Percentiles rank a stretch among this genome's conserved stretches.
Conservation (phyloP, 1,139 yeast genomes). For the Magnusiomyces sp. region DNA sequence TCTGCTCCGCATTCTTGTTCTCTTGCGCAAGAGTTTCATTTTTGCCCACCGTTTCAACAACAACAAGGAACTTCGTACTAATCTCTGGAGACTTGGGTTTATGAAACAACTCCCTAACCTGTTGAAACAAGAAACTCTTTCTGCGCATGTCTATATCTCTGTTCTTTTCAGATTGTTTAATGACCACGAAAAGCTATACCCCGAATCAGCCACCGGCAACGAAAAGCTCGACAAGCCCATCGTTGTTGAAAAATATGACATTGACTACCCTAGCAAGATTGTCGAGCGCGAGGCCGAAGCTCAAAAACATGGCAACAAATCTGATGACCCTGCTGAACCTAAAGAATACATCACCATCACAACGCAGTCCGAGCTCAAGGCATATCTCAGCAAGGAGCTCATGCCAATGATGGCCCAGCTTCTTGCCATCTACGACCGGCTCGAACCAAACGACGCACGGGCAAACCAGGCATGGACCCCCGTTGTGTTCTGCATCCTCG, state of each 20-base stretch:
- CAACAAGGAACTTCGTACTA: slow-evolving; percentile 74
- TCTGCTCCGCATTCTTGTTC: slow-evolving; percentile 48
- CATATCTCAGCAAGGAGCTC: slow-evolving; percentile 11
- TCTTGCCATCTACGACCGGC: slow-evolving; percentile 56
- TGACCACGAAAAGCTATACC: slow-evolving; percentile 41
- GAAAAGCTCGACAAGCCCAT: slow-evolving; percentile 4
- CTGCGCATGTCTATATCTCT: slow-evolving; percentile 80
- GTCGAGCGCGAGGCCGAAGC: neutral
- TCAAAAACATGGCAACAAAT: no score
- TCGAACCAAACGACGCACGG: slow-evolving; percentile 67
- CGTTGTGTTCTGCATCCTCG: slow-evolving; percentile 76
- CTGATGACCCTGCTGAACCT: neutral
- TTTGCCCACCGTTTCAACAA: slow-evolving; percentile 86
- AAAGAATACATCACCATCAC: slow-evolving; percentile 2
- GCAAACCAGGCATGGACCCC: slow-evolving; percentile 85
- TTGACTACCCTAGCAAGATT: neutral
- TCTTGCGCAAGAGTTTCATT: slow-evolving; percentile 60
- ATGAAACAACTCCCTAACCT: slow-evolving; percentile 89
- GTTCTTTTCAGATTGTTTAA: slow-evolving; percentile 74
- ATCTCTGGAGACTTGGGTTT: slow-evolving; percentile 86
- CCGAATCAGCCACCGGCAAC: slow-evolving; percentile 14
- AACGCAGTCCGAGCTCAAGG: slow-evolving; percentile 8
- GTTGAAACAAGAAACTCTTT: slow-evolving; percentile 81
- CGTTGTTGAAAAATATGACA: slow-evolving; percentile 2
- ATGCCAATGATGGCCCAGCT: slow-evolving; percentile 68